Evolutionary conservation across 352 stramenopile species (phyloP), one percentile per base, ranked within the genome.

Genomic region (Phytophthora quininea): DNA sequence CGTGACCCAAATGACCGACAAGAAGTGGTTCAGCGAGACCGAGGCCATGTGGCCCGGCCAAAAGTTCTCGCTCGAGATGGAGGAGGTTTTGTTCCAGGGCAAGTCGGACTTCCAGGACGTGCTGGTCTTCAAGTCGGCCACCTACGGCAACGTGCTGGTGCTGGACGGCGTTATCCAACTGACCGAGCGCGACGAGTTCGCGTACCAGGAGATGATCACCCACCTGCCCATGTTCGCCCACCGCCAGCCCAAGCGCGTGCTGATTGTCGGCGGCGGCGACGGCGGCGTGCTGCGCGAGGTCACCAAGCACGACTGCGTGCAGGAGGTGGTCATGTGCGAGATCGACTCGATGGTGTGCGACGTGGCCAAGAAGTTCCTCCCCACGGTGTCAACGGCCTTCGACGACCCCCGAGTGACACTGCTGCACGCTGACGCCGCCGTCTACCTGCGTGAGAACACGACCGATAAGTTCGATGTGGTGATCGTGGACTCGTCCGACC

Each of bases 201-300:
- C 95, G 47, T 99, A 99, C 85, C 97, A 99, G 84, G 98, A 99
- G 86, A 99, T 99, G 97, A 99, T 99, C 80, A 91, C 97, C 15
- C 97, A 99, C 80, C 84, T 99, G 55, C 97, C 97, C 9, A 86
- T 99, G 60, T 99, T 98, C 76, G 86, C 96, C 31, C 97, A 99
- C 77, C 86, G 86, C 27, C 83, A 97, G 76, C 98, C 98, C 30
- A 98, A 99, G 77, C 93, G 86, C 63, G 94, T 98, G 52, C 83
- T 99, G 24, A 98, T 99, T 46, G 97, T 99, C 57, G 98, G 98
- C 56, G 98, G 98, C 31, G 98, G 97, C 27, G 97, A 99, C 79
- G 97, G 97, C 47, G 98, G 98, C 70, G 97, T 99, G 29, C 70
- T 99, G 24, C 91, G 98, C 40, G 97, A 99, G 74, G 93, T 99